Evolutionary conservation across 495 filamentous ascomycete species (phyloP).

Genomic region (Cercophora samala): DNA sequence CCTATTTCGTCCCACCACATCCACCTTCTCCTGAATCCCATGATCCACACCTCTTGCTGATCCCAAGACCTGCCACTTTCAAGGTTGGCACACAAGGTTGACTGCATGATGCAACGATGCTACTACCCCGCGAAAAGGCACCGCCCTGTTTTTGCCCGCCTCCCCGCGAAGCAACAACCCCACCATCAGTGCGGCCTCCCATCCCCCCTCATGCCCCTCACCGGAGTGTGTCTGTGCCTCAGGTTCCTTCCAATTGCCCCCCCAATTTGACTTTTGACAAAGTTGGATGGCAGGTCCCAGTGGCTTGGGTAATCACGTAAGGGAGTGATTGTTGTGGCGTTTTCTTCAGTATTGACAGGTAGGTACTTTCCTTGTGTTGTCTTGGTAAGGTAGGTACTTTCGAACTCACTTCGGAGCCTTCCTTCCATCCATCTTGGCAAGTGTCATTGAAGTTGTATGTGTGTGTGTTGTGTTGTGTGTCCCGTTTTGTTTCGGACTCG

Average conservation of each 20-base stretch:
- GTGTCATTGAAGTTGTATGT: neutral
- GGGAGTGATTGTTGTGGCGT: neutral
- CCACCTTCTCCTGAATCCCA: neutral
- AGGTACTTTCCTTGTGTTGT: neutral
- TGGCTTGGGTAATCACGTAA: neutral
- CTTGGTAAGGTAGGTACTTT: neutral
- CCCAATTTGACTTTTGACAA: neutral
- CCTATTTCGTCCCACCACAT: neutral
- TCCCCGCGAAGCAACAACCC: neutral
- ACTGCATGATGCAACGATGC: neutral
- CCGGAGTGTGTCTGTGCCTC: neutral
- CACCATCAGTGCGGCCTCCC: neutral
- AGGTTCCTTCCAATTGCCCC: too few species aligned
- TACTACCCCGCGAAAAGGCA: neutral
- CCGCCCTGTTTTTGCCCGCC: neutral
- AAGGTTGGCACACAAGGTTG: neutral
- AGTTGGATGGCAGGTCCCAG: neutral
- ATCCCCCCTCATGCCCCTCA: neutral
- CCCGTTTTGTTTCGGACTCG: neutral
- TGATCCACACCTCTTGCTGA: neutral
- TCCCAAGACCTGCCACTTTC: neutral
- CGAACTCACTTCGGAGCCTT: neutral
- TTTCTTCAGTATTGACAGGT: neutral
- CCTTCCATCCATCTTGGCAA: neutral
- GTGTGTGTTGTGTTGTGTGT: too few species aligned